These are phyloP conservation scores for Pseudogymnoascus sp. DNA, from an alignment of 2,329 filamentous ascomycete genomes.

Conservation along the genomic window DNA sequence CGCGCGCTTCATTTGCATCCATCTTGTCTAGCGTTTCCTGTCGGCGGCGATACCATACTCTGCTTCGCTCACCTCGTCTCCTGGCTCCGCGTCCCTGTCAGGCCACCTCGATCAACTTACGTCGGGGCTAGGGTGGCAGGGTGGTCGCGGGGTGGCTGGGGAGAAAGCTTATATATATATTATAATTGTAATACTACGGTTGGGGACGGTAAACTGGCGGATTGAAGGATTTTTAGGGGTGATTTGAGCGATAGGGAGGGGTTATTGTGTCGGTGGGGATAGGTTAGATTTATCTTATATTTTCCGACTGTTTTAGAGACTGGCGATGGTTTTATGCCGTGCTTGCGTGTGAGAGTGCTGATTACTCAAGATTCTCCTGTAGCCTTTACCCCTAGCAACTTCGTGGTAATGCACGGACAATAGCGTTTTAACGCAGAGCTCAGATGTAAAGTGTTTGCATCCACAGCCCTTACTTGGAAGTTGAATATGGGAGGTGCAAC, in stretches of 20 bases:
- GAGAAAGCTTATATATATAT: background rate
- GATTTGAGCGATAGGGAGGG: background rate
- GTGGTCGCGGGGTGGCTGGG: background rate
- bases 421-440: background rate
- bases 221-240: background rate
- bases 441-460: background rate
- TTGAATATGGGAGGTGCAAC: background rate
- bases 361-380: background rate
- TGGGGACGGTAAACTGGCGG: slow-evolving; percentile 5
- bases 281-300: slow-evolving; percentile 3
- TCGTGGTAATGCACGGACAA: background rate
- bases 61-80: background rate
- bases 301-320: background rate
- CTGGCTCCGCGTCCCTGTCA: background rate
- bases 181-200: slow-evolving; percentile 5
- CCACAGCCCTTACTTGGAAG: background rate
- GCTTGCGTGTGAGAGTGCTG: background rate
- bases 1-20: background rate
- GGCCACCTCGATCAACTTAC: background rate
- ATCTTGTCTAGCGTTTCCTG: slow-evolving; percentile 7
- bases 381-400: too few relatives aligned
- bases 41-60: slow-evolving; percentile 9
- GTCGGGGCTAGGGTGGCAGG: background rate
- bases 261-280: background rate
- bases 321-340: background rate